Evolutionary conservation across 2,329 filamentous ascomycete species (phyloP).

Genomic region (Uncinocarpus reesii): DNA sequence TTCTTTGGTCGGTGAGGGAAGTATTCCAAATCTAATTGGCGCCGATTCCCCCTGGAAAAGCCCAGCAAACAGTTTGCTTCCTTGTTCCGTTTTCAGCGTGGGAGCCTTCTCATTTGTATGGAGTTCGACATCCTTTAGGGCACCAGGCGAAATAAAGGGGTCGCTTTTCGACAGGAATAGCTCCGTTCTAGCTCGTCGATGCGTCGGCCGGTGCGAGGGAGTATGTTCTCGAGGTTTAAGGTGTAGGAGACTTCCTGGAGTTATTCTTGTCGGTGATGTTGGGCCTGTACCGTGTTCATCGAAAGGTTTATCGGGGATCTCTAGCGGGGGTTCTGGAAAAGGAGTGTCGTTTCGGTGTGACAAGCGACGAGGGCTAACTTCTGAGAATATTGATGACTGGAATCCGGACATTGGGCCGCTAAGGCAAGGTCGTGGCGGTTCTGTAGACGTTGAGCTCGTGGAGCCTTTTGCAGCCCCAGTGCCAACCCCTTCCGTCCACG

Average conservation of each 20-base stretch:
- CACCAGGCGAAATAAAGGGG: background rate
- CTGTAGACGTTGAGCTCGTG: conserved; percentile 1
- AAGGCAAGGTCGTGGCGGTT: conserved; percentile 12
- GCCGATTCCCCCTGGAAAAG: conserved; percentile 17
- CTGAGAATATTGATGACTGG: background rate
- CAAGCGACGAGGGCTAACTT: background rate
- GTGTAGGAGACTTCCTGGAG: background rate
- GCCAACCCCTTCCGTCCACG: conserved; percentile 15
- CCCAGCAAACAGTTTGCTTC: conserved; percentile 12
- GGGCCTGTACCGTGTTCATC: background rate
- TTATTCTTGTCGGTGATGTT: background rate
- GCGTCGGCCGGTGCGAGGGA: background rate
- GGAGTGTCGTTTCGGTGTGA: background rate
- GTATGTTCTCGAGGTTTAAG: background rate
- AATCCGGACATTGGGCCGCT: conserved; percentile 5
- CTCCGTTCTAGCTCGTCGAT: conserved; percentile 13
- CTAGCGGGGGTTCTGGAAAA: no score
- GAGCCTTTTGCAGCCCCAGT: background rate
- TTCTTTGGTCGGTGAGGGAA: conserved; percentile 1
- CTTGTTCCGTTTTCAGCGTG: conserved; percentile 7
- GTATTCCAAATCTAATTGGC: conserved; percentile 12
- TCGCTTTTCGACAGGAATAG: background rate
- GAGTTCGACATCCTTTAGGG: conserved; percentile 13
- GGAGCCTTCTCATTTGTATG: conserved; percentile 5
- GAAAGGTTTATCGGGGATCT: background rate